These are phyloP conservation scores for Magnusiomyces tetraspermus DNA, from an alignment of 1,139 yeast genomes.

Conservation along the genomic window DNA sequence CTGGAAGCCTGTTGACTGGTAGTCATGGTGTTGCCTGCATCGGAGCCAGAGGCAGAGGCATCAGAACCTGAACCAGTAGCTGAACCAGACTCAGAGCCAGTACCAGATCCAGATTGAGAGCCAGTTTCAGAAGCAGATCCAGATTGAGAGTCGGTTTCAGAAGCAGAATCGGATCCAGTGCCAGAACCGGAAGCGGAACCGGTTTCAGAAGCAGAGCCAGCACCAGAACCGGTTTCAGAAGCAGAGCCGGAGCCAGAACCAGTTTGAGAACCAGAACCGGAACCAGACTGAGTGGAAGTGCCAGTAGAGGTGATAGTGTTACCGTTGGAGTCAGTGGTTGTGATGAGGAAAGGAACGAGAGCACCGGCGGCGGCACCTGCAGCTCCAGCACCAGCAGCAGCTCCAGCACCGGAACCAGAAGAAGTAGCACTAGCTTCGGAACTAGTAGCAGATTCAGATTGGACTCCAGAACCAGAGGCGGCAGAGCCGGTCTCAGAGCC, in stretches of 20 bases:
- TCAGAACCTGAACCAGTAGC: background rate
- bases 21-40: constrained; percentile 1
- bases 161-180: constrained; percentile 1
- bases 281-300: background rate
- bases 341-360: constrained; percentile 5
- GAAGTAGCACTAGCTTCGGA: background rate
- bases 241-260: constrained; percentile 5
- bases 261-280: constrained; percentile 3
- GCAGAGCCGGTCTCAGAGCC: constrained; percentile 1
- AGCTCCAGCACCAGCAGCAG: constrained; percentile 11
- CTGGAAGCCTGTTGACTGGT: background rate
- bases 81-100: background rate
- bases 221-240: background rate
- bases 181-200: constrained; percentile 2
- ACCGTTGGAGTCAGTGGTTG: constrained; percentile 4
- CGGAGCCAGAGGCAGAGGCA: background rate
- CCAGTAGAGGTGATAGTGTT: constrained; percentile 5
- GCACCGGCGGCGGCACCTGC: constrained; percentile 6
- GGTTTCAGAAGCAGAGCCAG: constrained; percentile 3
- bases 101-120: background rate
- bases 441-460: background rate
- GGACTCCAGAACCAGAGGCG: background rate
- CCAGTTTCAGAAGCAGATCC: background rate
- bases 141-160: background rate
- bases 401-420: background rate